Conservation (phyloP, 805 yeast species). For the Torulaspora indica region DNA sequence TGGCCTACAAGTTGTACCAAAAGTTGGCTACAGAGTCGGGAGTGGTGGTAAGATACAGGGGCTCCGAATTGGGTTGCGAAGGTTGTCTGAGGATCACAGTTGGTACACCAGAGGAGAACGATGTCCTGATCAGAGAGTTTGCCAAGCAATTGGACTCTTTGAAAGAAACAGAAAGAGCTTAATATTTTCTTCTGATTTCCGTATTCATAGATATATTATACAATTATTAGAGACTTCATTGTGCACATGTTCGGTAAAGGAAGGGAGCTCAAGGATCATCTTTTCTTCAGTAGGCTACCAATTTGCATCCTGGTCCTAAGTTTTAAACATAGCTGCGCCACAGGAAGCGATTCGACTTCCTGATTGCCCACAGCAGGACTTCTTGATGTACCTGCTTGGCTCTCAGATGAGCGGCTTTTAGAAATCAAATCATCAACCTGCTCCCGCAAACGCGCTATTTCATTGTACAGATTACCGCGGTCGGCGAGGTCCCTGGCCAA, state of each 20-base stretch:
- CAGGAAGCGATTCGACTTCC: constrained; percentile 17
- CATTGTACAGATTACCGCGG: constrained; percentile 20
- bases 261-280: background rate
- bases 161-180: background rate
- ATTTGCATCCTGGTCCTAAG: constrained; percentile 27
- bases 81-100: constrained; percentile 86
- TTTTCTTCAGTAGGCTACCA: constrained; percentile 25
- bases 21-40: constrained; percentile 64
- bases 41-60: constrained; percentile 89
- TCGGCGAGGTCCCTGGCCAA: constrained; percentile 18
- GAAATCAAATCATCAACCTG: constrained; percentile 20
- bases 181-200: no score
- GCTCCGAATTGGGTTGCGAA: constrained; percentile 79
- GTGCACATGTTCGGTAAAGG: background rate
- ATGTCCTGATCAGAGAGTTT: constrained; percentile 49
- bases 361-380: background rate
- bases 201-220: background rate
- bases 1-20: constrained; percentile 64
- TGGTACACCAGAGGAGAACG: constrained; percentile 78
- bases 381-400: background rate
- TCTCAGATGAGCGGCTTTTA: constrained; percentile 2
- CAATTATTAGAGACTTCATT: background rate
- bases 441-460: constrained; percentile 23
- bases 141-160: constrained; percentile 32
- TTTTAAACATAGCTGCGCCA: constrained; percentile 25